Evolutionary conservation across 306 rosid species (phyloP).

Genomic region (Ammopiptanthus mongolicus): DNA sequence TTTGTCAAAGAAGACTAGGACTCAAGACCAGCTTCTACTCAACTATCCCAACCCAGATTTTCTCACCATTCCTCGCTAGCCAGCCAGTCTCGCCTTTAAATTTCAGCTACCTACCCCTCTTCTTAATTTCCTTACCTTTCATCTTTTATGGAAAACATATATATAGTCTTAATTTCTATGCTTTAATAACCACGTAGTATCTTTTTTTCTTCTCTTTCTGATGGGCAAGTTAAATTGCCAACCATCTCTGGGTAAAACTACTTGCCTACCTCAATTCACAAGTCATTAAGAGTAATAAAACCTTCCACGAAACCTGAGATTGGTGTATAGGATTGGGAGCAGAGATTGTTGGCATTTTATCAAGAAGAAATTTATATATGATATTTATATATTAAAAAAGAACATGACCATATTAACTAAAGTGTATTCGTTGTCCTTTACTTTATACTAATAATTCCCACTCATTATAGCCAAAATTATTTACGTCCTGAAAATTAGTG

Average conservation of each 20-base stretch:
- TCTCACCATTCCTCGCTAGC: constrained; percentile 35
- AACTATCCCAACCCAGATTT: constrained; percentile 32
- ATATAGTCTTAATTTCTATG: not conserved
- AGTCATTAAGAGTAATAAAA: not conserved
- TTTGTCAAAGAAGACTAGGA: constrained; percentile 54
- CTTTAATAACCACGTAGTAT: constrained; percentile 32
- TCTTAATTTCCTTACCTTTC: not conserved
- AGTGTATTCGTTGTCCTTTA: not conserved
- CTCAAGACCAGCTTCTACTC: constrained; percentile 33
- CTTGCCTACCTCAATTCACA: constrained; percentile 6
- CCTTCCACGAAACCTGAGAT: constrained; percentile 8
- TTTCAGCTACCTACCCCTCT: not conserved
- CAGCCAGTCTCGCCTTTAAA: not conserved
- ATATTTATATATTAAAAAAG: not conserved
- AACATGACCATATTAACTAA: constrained; percentile 1
- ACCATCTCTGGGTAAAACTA: constrained; percentile 43
- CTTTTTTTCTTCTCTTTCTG: constrained; percentile 15
- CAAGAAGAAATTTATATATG: constrained; percentile 15
- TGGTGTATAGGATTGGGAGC: constrained; percentile 32
- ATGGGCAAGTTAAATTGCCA: constrained; percentile 44
- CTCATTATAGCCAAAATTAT: not conserved
- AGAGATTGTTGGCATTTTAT: constrained; percentile 71
- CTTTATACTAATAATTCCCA: not conserved
- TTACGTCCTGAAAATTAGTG: not conserved
- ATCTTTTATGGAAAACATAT: constrained; percentile 1